Conservation (phyloP, 495 filamentous ascomycete genomes). For the Penicillium antarcticum region DNA sequence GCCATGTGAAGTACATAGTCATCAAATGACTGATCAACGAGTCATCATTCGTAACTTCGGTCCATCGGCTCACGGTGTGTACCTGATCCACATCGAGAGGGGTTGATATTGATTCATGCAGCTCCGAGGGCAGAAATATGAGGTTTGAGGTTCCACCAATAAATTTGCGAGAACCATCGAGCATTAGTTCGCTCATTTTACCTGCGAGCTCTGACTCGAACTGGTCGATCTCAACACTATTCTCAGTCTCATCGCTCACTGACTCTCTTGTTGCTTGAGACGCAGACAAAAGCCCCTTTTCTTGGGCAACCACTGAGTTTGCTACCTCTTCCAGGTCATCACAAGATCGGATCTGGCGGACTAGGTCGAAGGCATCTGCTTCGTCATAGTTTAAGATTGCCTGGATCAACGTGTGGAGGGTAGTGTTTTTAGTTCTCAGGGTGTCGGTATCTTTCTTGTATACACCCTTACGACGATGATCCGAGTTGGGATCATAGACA, state of each 20-base stretch:
- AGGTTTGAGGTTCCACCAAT: constrained; percentile 95
- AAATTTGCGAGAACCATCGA: constrained; percentile 88
- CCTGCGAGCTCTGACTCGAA: constrained; percentile 86
- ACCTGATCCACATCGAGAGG: constrained; percentile 3
- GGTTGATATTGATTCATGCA: constrained; percentile 45
- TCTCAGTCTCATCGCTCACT: constrained; percentile 26
- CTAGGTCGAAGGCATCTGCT: constrained; percentile 75
- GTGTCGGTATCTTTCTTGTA: constrained; percentile 94
- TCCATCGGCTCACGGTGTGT: constrained; percentile 75
- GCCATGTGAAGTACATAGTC: constrained; percentile 98
- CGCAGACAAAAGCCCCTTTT: constrained; percentile 33
- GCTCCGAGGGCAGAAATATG: constrained; percentile 68
- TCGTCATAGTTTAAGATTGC: constrained; percentile 83
- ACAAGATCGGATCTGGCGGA: constrained; percentile 84
- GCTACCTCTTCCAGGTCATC: constrained; percentile 90
- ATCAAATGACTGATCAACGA: constrained; percentile 82
- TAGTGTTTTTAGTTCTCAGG: constrained; percentile 81
- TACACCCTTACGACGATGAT: constrained; percentile 93
- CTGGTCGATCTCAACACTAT: constrained; percentile 38
- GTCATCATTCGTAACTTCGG: constrained; percentile 74
- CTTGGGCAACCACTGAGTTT: constrained; percentile 65
- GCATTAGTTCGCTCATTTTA: constrained; percentile 89
- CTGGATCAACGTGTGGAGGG: constrained; percentile 86
- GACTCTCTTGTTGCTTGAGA: constrained; percentile 12
- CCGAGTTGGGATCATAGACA: constrained; percentile 92